Evolutionary conservation across 2,329 filamentous ascomycete species (phyloP).

Genomic region (Penicillium sp.): DNA sequence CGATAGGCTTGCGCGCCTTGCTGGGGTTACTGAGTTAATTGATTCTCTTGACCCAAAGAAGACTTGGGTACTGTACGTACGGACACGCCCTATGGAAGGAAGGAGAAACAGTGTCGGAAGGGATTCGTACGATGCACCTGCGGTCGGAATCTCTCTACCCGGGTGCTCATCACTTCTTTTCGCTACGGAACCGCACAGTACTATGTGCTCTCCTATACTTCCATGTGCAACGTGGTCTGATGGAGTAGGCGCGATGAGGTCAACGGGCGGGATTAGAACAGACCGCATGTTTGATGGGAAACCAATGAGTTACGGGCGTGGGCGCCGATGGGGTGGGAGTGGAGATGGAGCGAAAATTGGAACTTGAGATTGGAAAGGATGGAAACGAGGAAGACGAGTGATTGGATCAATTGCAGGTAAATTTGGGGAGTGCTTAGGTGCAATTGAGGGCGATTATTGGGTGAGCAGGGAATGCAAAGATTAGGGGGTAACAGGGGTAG

Average conservation of each 20-base stretch:
- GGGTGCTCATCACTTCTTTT: neutral
- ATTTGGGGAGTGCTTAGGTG: neutral
- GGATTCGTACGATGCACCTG: constrained; percentile 2
- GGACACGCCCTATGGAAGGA: neutral
- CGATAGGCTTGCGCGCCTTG: neutral
- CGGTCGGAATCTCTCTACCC: neutral
- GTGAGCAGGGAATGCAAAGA: neutral
- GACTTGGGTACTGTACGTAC: neutral
- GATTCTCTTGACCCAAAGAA: too few relatives aligned
- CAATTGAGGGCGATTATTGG: neutral
- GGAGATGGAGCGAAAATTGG: neutral
- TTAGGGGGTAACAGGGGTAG: neutral
- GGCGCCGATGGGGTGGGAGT: neutral
- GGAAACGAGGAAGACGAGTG: neutral
- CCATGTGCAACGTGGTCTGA: constrained; percentile 1
- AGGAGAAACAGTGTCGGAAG: neutral
- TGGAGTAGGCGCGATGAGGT: constrained; percentile 1
- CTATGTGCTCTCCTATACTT: neutral
- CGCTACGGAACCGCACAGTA: neutral
- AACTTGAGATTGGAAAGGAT: neutral
- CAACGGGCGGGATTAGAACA: constrained; percentile 5
- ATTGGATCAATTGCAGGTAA: neutral
- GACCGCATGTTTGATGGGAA: constrained; percentile 15
- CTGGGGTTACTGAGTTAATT: too few relatives aligned
- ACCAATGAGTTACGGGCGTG: constrained; percentile 9